phyloP scores from a whole-genome alignment of 2,329 filamentous ascomycete species.

The Fusarium xylarioides region DNA sequence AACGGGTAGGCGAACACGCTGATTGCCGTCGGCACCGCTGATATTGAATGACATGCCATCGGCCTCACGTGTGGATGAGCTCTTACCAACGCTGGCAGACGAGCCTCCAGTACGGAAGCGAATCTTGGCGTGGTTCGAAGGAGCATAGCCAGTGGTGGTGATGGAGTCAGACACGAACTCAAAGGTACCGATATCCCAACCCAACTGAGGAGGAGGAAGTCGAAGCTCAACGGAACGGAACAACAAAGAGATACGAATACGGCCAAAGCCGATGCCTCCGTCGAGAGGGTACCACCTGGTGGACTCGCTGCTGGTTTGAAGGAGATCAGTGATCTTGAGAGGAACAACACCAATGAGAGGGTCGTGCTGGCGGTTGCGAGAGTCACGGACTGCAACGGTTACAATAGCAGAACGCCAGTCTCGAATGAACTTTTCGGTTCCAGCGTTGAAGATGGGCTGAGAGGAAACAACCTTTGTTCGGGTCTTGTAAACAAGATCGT shows the following conservation, averaged over 20 bases:
- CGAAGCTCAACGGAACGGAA: conserved; percentile 90
- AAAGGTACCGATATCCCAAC: conserved; percentile 96
- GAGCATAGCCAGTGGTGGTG: conserved; percentile 68
- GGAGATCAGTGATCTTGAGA: conserved; percentile 85
- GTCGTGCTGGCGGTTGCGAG: conserved; percentile 90
- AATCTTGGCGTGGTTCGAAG: conserved; percentile 76
- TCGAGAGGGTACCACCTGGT: conserved; percentile 97
- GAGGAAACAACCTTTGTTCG: conserved; percentile 92
- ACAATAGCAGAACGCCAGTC: conserved; percentile 92
- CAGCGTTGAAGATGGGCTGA: conserved; percentile 96
- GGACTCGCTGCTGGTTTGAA: conserved; percentile 85
- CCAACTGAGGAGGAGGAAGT: conserved; percentile 84
- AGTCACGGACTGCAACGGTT: conserved; percentile 88
- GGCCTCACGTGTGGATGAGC: conserved; percentile 68
- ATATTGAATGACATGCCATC: conserved; percentile 62
- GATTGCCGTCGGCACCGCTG: conserved; percentile 51
- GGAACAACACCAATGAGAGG: conserved; percentile 93
- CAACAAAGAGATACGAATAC: conserved; percentile 85
- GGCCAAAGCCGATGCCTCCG: conserved; percentile 91
- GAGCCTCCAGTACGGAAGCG: conserved; percentile 86
- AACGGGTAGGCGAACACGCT: conserved; percentile 79
- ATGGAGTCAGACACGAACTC: conserved; percentile 82
- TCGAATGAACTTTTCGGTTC: conserved; percentile 89
- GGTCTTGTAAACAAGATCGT: conserved; percentile 92
- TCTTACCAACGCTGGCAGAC: conserved; percentile 72